Conservation (phyloP, 2,329 filamentous ascomycete species). For the Fusarium dlaminii region DNA sequence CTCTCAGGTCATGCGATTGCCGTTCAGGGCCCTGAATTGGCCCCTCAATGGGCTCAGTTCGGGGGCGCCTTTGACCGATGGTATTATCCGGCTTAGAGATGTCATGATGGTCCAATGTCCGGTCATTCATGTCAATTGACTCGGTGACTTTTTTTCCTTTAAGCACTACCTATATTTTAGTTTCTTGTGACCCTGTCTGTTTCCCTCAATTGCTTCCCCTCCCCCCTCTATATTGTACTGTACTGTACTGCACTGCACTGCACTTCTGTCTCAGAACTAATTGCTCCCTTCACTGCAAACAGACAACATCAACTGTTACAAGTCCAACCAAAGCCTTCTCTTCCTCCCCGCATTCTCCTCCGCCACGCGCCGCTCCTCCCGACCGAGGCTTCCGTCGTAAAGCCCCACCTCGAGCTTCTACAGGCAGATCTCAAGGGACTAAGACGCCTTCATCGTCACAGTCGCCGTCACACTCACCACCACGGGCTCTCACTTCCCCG, state of each 20-base stretch:
- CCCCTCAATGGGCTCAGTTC: slow-evolving; percentile 34
- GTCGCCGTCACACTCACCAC: slow-evolving; percentile 39
- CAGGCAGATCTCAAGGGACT: slow-evolving; percentile 22
- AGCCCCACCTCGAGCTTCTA: slow-evolving; percentile 34
- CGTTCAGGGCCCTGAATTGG: slow-evolving; percentile 23
- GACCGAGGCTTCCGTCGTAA: slow-evolving; percentile 40
- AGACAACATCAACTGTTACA: slow-evolving; percentile 4
- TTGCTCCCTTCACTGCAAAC: slow-evolving; percentile 15
- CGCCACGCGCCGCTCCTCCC: slow-evolving; percentile 38
- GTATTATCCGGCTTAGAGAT: slow-evolving; percentile 21
- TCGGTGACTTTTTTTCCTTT: not conserved
- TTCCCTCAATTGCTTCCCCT: not conserved
- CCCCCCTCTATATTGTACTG: not conserved
- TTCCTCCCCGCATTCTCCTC: slow-evolving; percentile 41
- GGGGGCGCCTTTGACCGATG: slow-evolving; percentile 23
- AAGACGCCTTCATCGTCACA: slow-evolving; percentile 34
- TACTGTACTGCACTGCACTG: not conserved
- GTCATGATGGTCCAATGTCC: slow-evolving; percentile 20
- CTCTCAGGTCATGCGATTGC: slow-evolving; percentile 34
- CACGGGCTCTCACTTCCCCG: slow-evolving; percentile 43
- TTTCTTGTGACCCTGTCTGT: not conserved
- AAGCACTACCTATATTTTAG: not conserved
- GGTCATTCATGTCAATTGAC: slow-evolving; percentile 10
- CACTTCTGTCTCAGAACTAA: slow-evolving; percentile 6
- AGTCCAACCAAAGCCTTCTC: not conserved